Conservation (phyloP, 129 eudicot species). For the Ambrosia artemisiifolia region DNA sequence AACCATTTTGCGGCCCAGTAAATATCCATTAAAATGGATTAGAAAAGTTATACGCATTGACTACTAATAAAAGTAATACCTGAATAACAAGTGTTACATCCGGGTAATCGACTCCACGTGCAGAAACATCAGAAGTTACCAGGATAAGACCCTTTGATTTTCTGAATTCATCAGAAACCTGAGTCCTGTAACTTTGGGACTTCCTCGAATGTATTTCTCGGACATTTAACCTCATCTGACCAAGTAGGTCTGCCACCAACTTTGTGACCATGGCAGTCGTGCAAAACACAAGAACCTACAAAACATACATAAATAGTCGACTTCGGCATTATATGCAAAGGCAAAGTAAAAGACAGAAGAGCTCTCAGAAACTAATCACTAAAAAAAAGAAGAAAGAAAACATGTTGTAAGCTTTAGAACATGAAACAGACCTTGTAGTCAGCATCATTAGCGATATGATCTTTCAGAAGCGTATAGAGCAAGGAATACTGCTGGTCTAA, state of each 20-base stretch:
- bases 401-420: neutral
- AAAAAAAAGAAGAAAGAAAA: neutral
- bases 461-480: conserved; percentile 70
- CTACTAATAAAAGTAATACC: conserved; percentile 32
- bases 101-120: conserved; percentile 99
- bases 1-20: neutral
- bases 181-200: conserved; percentile 88
- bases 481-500: conserved; percentile 76
- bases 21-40: neutral
- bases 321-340: neutral
- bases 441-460: conserved; percentile 76
- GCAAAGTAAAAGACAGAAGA: neutral
- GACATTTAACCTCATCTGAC: conserved; percentile 75
- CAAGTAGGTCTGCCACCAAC: conserved; percentile 80
- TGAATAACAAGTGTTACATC: conserved; percentile 95
- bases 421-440: conserved; percentile 68
- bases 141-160: conserved; percentile 92
- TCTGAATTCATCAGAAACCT: conserved; percentile 90
- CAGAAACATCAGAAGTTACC: conserved; percentile 97
- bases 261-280: conserved; percentile 97
- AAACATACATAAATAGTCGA: neutral
- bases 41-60: neutral
- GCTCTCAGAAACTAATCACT: neutral
- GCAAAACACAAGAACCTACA: conserved; percentile 92
- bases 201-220: conserved; percentile 97